Evolutionary conservation across 495 filamentous ascomycete species (phyloP), one percentile per base, ranked within the genome.

Genomic region (Neurospora sp.): DNA sequence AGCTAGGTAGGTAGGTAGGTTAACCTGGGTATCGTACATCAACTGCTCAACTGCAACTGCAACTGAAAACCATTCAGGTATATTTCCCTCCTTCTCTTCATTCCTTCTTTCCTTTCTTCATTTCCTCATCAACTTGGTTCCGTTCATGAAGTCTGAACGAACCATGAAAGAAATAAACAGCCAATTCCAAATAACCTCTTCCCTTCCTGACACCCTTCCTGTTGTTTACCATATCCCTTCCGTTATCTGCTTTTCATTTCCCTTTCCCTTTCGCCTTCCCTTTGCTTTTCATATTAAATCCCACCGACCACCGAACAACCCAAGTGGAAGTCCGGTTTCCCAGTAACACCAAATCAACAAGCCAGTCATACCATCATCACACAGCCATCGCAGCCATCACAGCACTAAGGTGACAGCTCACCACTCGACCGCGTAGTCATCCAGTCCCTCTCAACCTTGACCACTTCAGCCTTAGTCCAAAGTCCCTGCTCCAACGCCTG

Each of bases 401-500:
- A 53, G 45, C 9, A 44, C 41, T 44, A 17, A 44, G 16, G 41
- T 27, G 20, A 27, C 10, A 31, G 4, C 22, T 59, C 20, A 44
- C 16, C 41, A 44, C 5, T 44, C 16, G 3, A 45, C 6, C 20
- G 44, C 2, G 17, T 45, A 12, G 9, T 8, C 17, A 10, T 9
- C 44, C 44, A 48, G 1, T 48, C 12, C 53, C 9, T 53, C 45
- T 53, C 9, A 2, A 1, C 4, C 53, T 16, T 31, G 1, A 61
- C 53, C 22, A 14, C 53, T 2, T 31, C 48, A 14, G 5, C 0
- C 53, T 37, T 65, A 1, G 0, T 70, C 78, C 78, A 80, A 69
- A 79, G 22, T 65, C 31, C 53, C 17, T 12, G 14, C 71, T 78
- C 75, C 16, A 79, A 69, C 61, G 72, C 75, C 5, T 69, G 70